Conservation (phyloP, 2,329 filamentous ascomycete species). For the Arthroderma sp. region DNA sequence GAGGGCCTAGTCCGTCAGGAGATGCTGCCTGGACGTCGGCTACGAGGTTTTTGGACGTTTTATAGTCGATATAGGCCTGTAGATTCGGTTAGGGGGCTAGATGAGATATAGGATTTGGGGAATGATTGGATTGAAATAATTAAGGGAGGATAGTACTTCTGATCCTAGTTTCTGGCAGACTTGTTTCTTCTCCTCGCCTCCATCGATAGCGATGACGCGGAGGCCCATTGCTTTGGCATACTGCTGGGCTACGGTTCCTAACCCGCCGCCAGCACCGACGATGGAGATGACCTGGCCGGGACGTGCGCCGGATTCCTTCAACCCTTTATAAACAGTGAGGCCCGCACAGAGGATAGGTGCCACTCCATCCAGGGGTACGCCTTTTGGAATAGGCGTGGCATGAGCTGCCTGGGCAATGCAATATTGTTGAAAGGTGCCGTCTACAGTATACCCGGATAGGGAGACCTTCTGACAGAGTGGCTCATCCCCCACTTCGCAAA, state of each 20-base stretch:
- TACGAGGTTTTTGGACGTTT: slow-evolving; percentile 60
- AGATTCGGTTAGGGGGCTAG: slow-evolving; percentile 6
- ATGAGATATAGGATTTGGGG: neutral
- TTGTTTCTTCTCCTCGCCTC: slow-evolving; percentile 64
- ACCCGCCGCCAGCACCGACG: slow-evolving; percentile 72
- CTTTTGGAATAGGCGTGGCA: slow-evolving; percentile 68
- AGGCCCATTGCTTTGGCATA: slow-evolving; percentile 88
- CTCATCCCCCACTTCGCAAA: slow-evolving; percentile 71
- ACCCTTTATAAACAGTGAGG: slow-evolving; percentile 80
- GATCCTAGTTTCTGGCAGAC: slow-evolving; percentile 58
- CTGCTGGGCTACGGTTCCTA: slow-evolving; percentile 68
- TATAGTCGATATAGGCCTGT: slow-evolving; percentile 65
- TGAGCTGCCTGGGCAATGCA: slow-evolving; percentile 75
- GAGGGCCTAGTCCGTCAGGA: slow-evolving; percentile 66
- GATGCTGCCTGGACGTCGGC: slow-evolving; percentile 73
- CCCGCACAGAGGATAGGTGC: slow-evolving; percentile 73
- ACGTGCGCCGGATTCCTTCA: slow-evolving; percentile 66
- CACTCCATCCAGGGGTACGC: slow-evolving; percentile 60
- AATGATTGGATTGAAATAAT: neutral
- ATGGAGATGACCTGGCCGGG: slow-evolving; percentile 71
- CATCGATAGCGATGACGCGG: slow-evolving; percentile 67
- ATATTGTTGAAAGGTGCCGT: slow-evolving; percentile 90
- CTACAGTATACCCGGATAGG: slow-evolving; percentile 83
- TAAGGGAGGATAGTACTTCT: slow-evolving; percentile 19
- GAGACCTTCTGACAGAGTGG: slow-evolving; percentile 62